Percentiles rank a stretch among this genome's conserved stretches.
These are phyloP conservation scores for Epichloe bromicola DNA, from an alignment of 2,329 filamentous ascomycete species.

Conservation along the genomic window DNA sequence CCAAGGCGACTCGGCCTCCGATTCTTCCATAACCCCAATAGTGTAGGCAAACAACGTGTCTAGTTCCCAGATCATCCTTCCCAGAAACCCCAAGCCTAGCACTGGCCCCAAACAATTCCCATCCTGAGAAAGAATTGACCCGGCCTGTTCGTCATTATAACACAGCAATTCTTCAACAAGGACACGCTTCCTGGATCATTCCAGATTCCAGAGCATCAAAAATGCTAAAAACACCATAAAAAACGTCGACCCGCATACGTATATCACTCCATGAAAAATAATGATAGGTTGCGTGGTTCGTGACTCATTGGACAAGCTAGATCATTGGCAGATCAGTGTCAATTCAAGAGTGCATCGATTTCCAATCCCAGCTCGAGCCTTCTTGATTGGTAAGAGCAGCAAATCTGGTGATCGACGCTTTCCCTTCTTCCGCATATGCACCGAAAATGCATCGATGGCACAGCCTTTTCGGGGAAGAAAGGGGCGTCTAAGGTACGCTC, in stretches of 20 bases:
- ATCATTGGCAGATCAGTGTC: background rate
- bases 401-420: background rate
- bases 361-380: background rate
- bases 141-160: conserved; percentile 1
- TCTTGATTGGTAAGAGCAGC: background rate
- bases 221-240: background rate
- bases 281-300: background rate
- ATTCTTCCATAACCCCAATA: background rate
- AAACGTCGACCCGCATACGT: background rate
- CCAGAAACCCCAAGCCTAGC: background rate
- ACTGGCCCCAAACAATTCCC: background rate
- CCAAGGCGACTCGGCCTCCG: background rate
- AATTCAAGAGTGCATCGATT: background rate
- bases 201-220: background rate
- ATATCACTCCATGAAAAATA: background rate
- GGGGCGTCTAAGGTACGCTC: conserved; percentile 19
- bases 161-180: background rate
- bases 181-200: background rate
- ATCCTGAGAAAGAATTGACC: background rate
- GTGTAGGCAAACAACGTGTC: background rate
- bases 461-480: background rate
- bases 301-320: background rate
- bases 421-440: background rate
- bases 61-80: background rate
- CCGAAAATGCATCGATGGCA: background rate